Conservation (phyloP, 257 asterid genomes). For the Primulina eburnea region DNA sequence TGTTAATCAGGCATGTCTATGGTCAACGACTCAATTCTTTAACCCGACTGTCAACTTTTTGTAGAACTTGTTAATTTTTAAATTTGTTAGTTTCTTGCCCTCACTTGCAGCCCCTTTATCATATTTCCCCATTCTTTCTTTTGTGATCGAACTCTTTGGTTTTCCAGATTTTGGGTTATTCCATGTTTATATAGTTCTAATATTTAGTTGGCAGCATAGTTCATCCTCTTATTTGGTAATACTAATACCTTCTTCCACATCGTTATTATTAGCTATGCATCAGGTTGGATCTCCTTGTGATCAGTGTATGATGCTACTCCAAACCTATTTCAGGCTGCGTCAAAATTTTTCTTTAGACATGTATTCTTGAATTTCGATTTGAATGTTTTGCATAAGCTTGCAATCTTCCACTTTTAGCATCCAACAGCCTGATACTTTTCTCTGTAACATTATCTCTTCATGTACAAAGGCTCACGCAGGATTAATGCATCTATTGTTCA, state of each 20-base stretch:
- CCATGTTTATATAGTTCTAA: background rate
- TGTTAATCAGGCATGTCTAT: background rate
- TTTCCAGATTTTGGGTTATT: background rate
- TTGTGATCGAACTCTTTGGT: background rate
- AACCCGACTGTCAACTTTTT: background rate
- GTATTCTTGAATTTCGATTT: background rate
- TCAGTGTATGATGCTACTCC: background rate
- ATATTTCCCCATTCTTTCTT: background rate
- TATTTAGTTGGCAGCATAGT: background rate
- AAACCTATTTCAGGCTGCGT: background rate
- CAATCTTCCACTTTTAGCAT: conserved; percentile 16
- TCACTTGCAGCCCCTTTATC: background rate
- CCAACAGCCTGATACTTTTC: conserved; percentile 2
- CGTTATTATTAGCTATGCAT: background rate
- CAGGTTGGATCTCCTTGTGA: background rate
- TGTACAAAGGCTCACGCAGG: conserved; percentile 14
- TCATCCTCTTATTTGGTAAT: background rate
- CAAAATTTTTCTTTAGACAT: background rate
- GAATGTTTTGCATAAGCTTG: conserved; percentile 15
- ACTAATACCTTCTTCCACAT: background rate
- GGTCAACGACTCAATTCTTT: background rate
- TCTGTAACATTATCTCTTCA: background rate
- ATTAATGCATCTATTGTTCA: conserved; percentile 11
- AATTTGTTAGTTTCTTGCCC: background rate
- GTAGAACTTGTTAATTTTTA: background rate